These are phyloP conservation scores for Fraxinus greggii DNA, from an alignment of 305 asterid genomes.

Conservation along the genomic window DNA sequence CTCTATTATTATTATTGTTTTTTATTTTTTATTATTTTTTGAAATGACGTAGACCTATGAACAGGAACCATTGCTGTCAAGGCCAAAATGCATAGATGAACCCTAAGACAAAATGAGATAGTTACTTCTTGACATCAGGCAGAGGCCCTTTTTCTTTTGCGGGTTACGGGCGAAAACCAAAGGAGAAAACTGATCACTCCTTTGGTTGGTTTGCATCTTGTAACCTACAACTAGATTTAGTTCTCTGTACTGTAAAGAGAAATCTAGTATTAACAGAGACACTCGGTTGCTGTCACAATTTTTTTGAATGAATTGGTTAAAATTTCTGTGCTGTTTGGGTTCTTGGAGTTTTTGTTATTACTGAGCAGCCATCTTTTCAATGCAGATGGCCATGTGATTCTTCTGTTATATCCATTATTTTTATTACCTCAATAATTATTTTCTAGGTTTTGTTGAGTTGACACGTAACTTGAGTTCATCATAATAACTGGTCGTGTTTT, in stretches of 20 bases:
- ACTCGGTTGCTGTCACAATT: background rate
- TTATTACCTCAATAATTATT: background rate
- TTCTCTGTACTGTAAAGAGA: background rate
- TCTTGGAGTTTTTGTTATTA: background rate
- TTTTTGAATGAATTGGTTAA: background rate
- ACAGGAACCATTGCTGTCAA: background rate
- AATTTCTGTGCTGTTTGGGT: background rate
- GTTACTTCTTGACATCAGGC: background rate
- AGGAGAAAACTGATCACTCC: background rate
- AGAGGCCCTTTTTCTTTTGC: background rate
- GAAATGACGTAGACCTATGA: background rate
- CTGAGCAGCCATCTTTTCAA: background rate
- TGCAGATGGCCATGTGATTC: background rate
- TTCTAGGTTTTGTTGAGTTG: background rate
- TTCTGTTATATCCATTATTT: background rate
- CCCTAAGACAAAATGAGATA: background rate
- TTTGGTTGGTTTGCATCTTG: background rate
- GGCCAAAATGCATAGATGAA: background rate
- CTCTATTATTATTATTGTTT: background rate
- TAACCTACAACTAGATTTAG: background rate
- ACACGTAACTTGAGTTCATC: background rate
- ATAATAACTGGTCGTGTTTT: background rate
- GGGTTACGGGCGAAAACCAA: background rate
- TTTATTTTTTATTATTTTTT: background rate
- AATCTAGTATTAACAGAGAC: background rate